Percentiles rank a stretch among this genome's conserved stretches.
These are phyloP conservation scores for Trichosanthes cucumerina DNA, from an alignment of 306 rosid genomes.

Conservation along the genomic window DNA sequence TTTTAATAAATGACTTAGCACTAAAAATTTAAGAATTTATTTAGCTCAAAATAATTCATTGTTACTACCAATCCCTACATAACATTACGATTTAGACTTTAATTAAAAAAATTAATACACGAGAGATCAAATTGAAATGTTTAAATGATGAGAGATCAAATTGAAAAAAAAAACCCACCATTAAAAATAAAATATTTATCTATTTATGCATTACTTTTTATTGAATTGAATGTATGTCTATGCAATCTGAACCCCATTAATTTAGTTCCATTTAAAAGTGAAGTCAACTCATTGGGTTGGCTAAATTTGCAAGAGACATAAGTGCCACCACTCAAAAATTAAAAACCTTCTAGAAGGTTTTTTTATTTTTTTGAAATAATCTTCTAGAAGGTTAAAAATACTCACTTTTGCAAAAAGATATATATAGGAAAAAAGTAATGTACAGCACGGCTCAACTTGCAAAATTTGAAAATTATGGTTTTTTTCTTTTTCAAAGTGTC, in stretches of 20 bases:
- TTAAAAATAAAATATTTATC: no score
- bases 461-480: neutral
- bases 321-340: neutral
- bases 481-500: neutral
- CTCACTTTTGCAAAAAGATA: neutral
- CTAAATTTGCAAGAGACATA: neutral
- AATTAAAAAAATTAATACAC: no score
- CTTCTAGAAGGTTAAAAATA: neutral
- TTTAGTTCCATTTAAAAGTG: neutral
- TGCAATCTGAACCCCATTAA: neutral
- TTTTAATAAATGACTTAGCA: no score
- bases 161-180: no score
- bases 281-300: neutral
- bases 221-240: neutral
- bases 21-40: no score
- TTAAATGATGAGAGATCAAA: no score
- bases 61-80: no score
- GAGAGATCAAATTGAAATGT: no score
- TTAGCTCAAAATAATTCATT: no score
- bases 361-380: no score
- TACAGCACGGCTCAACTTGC: neutral
- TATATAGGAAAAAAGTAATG: neutral
- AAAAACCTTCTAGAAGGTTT: neutral
- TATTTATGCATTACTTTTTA: neutral
- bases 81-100: no score